Evolutionary conservation across 1,284 basidiomycete species (phyloP), one percentile per base, ranked within the genome.

Genomic region (Rhodotorula sp.): DNA sequence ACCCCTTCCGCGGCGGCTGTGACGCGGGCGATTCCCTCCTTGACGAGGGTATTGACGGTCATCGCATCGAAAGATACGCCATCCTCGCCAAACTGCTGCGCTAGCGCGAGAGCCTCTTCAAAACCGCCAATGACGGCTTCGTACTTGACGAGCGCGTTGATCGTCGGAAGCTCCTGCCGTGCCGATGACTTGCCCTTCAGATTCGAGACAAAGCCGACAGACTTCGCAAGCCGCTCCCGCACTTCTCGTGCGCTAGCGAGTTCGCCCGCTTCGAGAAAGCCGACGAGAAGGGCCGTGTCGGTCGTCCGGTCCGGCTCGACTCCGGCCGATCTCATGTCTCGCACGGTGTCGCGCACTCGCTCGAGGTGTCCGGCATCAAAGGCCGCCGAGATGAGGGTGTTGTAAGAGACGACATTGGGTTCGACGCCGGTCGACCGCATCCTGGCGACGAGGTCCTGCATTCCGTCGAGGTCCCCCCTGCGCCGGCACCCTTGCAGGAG

Each of bases 381-480:
- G 33, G 68, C 24, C 0, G 69, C 69, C 22, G 60, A 42, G 51
- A 75, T 60, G 60, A 73, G 51, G n/a, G 66, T 64, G 64, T 75
- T 75, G 72, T 71, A 75, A 30, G 69, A 62, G 24, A 66, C 71
- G 48, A 71, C 63, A 54, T 68, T 64, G 18, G 67, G 72, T 46
- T 62, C 30, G 49, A 37, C 22, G 10, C 64, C 69, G 12, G 18
- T 54, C 8, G n/a, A 2, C 29, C 64, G 54, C 74, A 75, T 75
- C 29, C 61, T 66, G 15, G 54, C 51, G 33, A 73, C 44, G 30
- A 49, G 15, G 22, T n/a, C 3, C n/a, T 60, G 54, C 74, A 75
- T 75, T 24, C 62, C 68, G 17, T 51, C 46, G 30, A 71, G 26
- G 48, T 75, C 63, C 6, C 30, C 8, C 10, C 51, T 42, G 17